Evolutionary conservation across 75 land plant genomes (phyloP), one percentile per base, ranked within the genome.

Genomic region (Cunninghamia lanceolata): DNA sequence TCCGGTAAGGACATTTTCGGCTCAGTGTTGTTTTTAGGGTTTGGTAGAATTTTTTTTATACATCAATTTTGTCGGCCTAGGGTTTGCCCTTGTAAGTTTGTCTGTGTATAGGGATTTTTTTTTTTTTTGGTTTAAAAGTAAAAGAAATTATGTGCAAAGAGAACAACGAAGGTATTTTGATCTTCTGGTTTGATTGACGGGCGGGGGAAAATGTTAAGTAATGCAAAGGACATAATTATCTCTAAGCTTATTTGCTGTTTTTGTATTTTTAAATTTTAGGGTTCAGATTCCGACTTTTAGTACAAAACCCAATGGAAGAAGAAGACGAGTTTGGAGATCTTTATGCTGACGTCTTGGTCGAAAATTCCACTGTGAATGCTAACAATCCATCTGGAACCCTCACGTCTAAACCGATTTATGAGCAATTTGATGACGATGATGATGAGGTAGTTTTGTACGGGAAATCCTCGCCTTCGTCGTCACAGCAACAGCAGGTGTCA

Each of bases 311-410:
- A 1, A 85, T 85, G 86, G 86, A 85, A 40, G 86, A 42, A 42
- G 86, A 85, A 21, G 96, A 95, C 85, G 96, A 92, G 53, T 95
- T 95, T 88, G 96, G 96, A 84, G 96, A 95, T 88, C 95, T 95
- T 45, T 95, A 95, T 90, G 88, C 92, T n/a, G 96, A 93, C 39
- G 89, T 92, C 16, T 91, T 90, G 84, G 85, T 71, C 50, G 73
- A 83, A 52, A 35, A 42, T 78, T 54, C 17, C 11, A 40, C 11
- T 80, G 36, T 42, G 25, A 25, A 39, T 39, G 15, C 82, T 25
- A 85, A 13, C 16, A 80, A 87, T 85, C 87, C 91, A 78, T 86
- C 86, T 38, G 32, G 36, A n/a, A 10, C 73, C 35, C 66, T 82
- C 16, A 21, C 82, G 36, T 34, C 83, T 45, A 28, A 85, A 28